phyloP scores from a whole-genome alignment of 1,139 yeast species.

The Suhomyces taliae region DNA sequence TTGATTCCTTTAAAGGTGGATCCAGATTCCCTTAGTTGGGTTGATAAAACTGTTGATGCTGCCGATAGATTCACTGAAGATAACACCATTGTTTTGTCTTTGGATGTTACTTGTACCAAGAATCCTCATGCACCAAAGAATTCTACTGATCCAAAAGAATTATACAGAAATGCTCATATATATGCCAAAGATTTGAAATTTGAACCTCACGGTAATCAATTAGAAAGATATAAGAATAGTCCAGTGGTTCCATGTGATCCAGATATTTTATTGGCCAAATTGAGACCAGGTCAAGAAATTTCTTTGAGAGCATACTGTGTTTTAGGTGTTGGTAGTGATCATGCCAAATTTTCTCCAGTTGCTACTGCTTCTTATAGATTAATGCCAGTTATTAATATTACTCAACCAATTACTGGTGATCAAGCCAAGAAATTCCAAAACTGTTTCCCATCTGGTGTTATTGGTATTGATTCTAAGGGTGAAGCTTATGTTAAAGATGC shows the following conservation, averaged over 20 bases:
- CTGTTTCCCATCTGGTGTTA: slow-evolving; percentile 93
- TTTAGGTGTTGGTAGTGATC: slow-evolving; percentile 90
- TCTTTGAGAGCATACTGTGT: slow-evolving; percentile 87
- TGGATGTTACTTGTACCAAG: slow-evolving; percentile 80
- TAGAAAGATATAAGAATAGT: slow-evolving; percentile 59
- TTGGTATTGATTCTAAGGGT: slow-evolving; percentile 67
- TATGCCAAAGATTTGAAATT: slow-evolving; percentile 87
- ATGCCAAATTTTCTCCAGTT: slow-evolving; percentile 96
- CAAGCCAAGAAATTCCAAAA: slow-evolving; percentile 77
- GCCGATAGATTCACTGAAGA: slow-evolving; percentile 76
- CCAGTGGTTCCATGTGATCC: slow-evolving; percentile 86
- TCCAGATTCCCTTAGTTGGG: slow-evolving; percentile 85
- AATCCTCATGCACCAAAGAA: slow-evolving; percentile 82
- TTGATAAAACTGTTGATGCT: slow-evolving; percentile 63
- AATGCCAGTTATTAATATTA: slow-evolving; percentile 84
- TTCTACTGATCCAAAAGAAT: slow-evolving; percentile 77
- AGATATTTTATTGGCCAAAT: slow-evolving; percentile 82
- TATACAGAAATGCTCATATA: slow-evolving; percentile 80
- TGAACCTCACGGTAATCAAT: slow-evolving; percentile 89
- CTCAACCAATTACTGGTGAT: slow-evolving; percentile 71
- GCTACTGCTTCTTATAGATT: slow-evolving; percentile 96
- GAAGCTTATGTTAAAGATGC: slow-evolving; percentile 84
- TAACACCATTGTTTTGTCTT: slow-evolving; percentile 81
- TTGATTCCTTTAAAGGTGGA: slow-evolving; percentile 85
- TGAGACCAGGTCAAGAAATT: slow-evolving; percentile 97